phyloP scores from a whole-genome alignment of 768 basidiomycete species.

The Scleroderma bovista region DNA sequence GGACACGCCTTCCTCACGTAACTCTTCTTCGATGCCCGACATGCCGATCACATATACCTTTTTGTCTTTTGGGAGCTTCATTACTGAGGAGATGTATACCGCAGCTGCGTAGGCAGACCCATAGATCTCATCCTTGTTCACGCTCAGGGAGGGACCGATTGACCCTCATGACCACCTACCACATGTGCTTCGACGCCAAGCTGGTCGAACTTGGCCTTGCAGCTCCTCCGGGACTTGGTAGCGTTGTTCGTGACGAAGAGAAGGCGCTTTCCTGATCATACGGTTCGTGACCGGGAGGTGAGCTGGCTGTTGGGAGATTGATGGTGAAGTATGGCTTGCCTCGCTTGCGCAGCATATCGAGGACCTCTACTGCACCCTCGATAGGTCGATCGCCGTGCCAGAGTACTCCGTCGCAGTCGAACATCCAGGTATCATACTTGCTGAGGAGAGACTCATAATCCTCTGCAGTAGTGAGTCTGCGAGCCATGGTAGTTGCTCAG shows the following conservation, averaged over 20 bases:
- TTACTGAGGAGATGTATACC: conserved; percentile 81
- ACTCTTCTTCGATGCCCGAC: conserved; percentile 87
- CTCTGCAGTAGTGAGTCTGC: conserved; percentile 27
- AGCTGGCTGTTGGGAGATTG: not conserved
- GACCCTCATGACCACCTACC: conserved; percentile 41
- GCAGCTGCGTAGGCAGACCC: conserved; percentile 89
- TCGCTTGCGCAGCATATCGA: conserved; percentile 62
- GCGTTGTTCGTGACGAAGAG: conserved; percentile 98
- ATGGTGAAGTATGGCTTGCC: conserved; percentile 42
- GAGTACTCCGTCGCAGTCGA: conserved; percentile 94
- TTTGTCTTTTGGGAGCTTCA: conserved; percentile 85
- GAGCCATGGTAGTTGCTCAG: conserved; percentile 18
- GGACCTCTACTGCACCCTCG: conserved; percentile 72
- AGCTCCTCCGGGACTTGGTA: conserved; percentile 81
- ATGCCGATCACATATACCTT: conserved; percentile 96
- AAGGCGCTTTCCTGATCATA: conserved; percentile 62
- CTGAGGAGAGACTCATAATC: conserved; percentile 48
- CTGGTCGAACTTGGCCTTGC: conserved; percentile 89
- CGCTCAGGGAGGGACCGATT: not conserved
- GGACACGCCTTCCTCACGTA: conserved; percentile 78
- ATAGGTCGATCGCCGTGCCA: conserved; percentile 83
- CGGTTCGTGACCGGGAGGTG: not conserved
- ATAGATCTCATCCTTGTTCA: conserved; percentile 84
- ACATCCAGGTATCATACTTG: conserved; percentile 89
- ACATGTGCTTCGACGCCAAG: conserved; percentile 80